Conservation (phyloP, 2,329 filamentous ascomycete species). For the Raffaelea ambrosiae region DNA sequence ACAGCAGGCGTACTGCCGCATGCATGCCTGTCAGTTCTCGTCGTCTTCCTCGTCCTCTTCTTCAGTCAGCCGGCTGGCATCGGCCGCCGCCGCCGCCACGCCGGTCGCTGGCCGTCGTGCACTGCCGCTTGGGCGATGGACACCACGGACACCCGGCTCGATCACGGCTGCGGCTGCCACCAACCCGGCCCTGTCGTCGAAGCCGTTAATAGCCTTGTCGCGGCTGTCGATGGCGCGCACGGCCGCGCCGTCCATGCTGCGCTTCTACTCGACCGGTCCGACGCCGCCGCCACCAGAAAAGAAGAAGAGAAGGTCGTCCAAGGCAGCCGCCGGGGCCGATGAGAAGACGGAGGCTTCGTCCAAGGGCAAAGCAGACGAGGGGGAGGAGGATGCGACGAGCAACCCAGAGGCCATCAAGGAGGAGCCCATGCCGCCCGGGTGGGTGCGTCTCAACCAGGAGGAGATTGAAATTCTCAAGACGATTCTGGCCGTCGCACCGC, state of each 20-base stretch:
- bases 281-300: not conserved
- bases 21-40: not conserved
- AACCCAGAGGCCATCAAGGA: not conserved
- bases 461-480: constrained; percentile 46
- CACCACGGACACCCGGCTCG: not conserved
- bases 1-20: not conserved
- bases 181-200: not conserved
- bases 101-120: not conserved
- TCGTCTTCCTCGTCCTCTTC: not conserved
- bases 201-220: not conserved
- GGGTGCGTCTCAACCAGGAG: constrained; percentile 35
- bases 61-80: too few species aligned
- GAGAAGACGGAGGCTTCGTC: too few species aligned
- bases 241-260: not conserved
- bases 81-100: not conserved
- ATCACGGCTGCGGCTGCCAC: not conserved
- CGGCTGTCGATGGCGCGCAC: not conserved
- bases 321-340: too few species aligned
- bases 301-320: not conserved
- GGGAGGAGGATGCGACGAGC: not conserved
- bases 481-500: constrained; percentile 53
- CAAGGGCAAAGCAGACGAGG: too few species aligned
- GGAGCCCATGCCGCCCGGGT: constrained; percentile 33
- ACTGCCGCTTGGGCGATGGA: not conserved
- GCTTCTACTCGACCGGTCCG: not conserved